Evolutionary conservation across 805 yeast species (phyloP), one percentile per base, ranked within the genome.

Genomic region (Ogataea ramenticola): DNA sequence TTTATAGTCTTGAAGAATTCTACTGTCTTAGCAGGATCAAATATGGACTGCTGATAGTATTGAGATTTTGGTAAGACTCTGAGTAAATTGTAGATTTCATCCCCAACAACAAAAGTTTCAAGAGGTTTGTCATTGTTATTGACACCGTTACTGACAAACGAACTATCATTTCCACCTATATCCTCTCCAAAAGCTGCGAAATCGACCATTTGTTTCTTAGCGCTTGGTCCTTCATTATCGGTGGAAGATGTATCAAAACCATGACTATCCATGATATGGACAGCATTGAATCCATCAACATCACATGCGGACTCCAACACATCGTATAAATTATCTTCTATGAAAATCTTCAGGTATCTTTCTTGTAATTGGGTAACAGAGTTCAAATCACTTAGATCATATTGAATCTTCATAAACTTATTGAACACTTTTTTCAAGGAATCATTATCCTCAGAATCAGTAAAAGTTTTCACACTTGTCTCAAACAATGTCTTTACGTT

Each of bases 401-500:
- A 70, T 49, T 90, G 95, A 57, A 81, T 82, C 41, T 72, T 67
- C 40, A 86, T 73, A 63, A 83, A 86, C 38, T 72, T 66, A 43
- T 75, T 75, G 53, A 72, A 79, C 33, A 84, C 65, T 34, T 64
- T 65, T 43, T 71, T 66, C 48, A 78, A 54, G 43, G 68, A 66
- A 2, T 58, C 58, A 16, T 55, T 61, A n/a, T 60, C 65, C 1
- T 65, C 60, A 9, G 17, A 15, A 7, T 29, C 19, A 3, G 27
- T 12, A 46, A 79, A 64, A 37, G 74, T 79, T 10, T 82, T 77
- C 10, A 84, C 70, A 0, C 89, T 79, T 3, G 84, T 74, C 61
- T 93, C 98, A 58, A 91, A 83, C 32, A 88, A 70, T 9, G 88
- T 86, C 52, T 91, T 82, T 16, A 89, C 85, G 54, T 85, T 74